Evolutionary conservation across 1,284 basidiomycete species (phyloP), one percentile per base, ranked within the genome.

Genomic region (Takashimella koratensis): DNA sequence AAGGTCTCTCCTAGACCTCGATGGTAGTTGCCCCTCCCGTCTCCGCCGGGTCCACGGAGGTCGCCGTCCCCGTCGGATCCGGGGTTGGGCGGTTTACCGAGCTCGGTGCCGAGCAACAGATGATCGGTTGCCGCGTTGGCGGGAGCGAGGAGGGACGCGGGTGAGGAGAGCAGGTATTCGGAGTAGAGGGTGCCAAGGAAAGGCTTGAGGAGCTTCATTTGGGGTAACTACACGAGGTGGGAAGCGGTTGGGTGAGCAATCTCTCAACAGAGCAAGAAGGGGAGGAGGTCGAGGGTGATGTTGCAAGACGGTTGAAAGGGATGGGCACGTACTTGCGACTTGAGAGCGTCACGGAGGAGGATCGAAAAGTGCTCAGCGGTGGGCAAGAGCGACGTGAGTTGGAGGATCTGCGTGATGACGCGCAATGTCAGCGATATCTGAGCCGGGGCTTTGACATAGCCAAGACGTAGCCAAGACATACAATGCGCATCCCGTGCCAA

Each of bases 401-500:
- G 95, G 1, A 98, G 83, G 61, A 97, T 88, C 93, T 96, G 56
- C 45, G 26, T n/a, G 30, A 16, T n/a, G n/a, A n/a, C n/a, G n/a
- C n/a, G n/a, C n/a, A n/a, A 43, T 12, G 12, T 25, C 16, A 36
- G 30, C 30, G 16, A 36, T 36, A 36, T 36, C 16, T 36, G 30
- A 36, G 30, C 30, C 10, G 30, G 40, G n/a, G n/a, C n/a, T n/a
- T n/a, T n/a, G n/a, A n/a, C n/a, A n/a, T n/a, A n/a, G n/a, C n/a
- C n/a, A n/a, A n/a, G n/a, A n/a, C n/a, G n/a, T n/a, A n/a, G n/a
- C n/a, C n/a, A n/a, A n/a, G 23, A 82, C 88, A 62, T 59, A 94
- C 91, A 66, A 97, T 88, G 79, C 96, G 90, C 82, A 90, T 86
- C 44, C 90, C 88, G 73, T 98, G 92, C 92, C 94, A 98, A 52